These are phyloP conservation scores for Candida frijolesensis DNA, from an alignment of 1,139 yeast species.

Conservation along the genomic window DNA sequence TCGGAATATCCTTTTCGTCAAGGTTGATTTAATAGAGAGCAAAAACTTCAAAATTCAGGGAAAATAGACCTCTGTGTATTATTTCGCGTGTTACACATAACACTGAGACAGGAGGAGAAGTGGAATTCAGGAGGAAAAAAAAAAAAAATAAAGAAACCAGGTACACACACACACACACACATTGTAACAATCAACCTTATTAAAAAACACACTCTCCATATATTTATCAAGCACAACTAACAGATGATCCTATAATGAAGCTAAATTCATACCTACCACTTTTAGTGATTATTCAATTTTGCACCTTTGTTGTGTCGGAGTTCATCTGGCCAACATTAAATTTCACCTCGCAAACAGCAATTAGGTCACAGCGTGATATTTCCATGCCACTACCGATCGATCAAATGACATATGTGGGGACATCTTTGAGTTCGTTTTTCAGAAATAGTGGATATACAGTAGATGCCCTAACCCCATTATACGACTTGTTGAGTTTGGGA, in stretches of 20 bases:
- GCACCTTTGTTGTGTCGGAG: neutral
- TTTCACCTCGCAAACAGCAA: slow-evolving; percentile 30
- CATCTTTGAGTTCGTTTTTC: slow-evolving; percentile 55
- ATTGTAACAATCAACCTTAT: no score
- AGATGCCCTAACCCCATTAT: slow-evolving; percentile 39
- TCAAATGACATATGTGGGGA: slow-evolving; percentile 59
- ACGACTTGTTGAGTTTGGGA: slow-evolving; percentile 50
- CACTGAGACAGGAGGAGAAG: no score
- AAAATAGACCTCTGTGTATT: no score
- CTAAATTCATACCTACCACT: neutral
- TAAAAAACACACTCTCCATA: no score
- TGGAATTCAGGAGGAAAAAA: no score
- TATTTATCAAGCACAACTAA: neutral
- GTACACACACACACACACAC: no score
- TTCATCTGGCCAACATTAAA: slow-evolving; percentile 7
- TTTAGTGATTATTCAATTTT: neutral
- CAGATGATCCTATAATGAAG: neutral
- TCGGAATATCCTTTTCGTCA: no score
- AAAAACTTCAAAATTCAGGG: no score
- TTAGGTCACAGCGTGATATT: slow-evolving; percentile 72
- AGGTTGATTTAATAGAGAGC: no score
- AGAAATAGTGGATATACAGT: slow-evolving; percentile 51
- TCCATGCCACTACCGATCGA: slow-evolving; percentile 57
- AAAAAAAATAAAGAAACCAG: no score
- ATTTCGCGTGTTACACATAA: no score